Base-by-base conservation (phyloP, 2,329 filamentous ascomycete genomes). In the Cordyceps cateniannulata region DNA sequence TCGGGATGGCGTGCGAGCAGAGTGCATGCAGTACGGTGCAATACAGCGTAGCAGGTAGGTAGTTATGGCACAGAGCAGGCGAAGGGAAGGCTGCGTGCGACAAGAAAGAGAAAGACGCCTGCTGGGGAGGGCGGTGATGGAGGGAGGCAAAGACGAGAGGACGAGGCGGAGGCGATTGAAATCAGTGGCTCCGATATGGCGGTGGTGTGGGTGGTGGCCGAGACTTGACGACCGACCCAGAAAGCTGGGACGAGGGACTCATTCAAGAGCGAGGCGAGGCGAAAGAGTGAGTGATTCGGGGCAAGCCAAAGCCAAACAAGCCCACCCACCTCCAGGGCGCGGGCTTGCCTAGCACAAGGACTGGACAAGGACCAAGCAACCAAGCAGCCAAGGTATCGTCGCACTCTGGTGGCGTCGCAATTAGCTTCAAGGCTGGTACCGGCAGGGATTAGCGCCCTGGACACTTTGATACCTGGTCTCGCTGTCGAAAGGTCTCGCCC, bases 401-500 rank as follows among this genome's bases (percentile, higher is more conserved):
- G 49, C 57, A 49, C 57, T 52, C 14, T 35, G 49, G 57, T 59
- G 57, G 57, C 57, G 57, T 40, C 45, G 57, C 22, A 59, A 59
- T 53, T 53, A 59, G 57, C 57, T 59, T 49, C 5, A 40, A 49
- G 54, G 32, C 54, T 57, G 54, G 54, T 57, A 40, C 48, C 29
- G 25, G 48, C 51, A 59, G 48, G 56, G 56, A 59, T 59, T 59
- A 59, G 57, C 57, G 40, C 57, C 45, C 40, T 45, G 27, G 35
- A 32, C 25, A 47, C 38, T 53, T 47, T 45, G 57, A 59, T 59
- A 27, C 57, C 57, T 47, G 27, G 48, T 22, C 42, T 54, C 29
- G 58, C 32, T 54, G 58, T 60, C 58, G 58, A 60, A 55, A 60
- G 29, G 50, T 60, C 58, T 60, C 42, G 58, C 58, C 58, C 58